Base-by-base conservation (phyloP, 208 protist species). In the Leptomonas seymouri region DNA sequence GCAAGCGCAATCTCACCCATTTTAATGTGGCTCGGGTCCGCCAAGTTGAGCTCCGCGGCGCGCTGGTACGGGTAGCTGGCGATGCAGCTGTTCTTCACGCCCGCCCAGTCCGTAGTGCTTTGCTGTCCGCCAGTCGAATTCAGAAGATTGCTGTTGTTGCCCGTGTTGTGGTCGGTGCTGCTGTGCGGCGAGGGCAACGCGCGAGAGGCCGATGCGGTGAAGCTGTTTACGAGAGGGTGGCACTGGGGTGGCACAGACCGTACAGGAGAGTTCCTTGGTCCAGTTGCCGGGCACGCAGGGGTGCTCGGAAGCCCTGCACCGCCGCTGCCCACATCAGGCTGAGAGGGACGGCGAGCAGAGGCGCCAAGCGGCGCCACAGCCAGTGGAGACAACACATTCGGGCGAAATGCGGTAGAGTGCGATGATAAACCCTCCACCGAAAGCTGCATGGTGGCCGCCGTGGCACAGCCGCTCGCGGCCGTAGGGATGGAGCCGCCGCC, bases 1-100 rank as follows among this genome's bases (percentile, higher is more conserved):
- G 60, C 53, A 9, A 84, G 61, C 18, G 78, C 78, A 11, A 74
- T 74, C 23, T 55, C 49, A 36, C 71, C 69, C 1, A 69, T 68
- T 27, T 41, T 21, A 8, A 77, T 28, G 51, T 84, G 74, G 14
- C 65, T 66, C 8, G 23, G 3, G 46, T 81, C 59, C 4, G 62
- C 64, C 51, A 80, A 18, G 31, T 80, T 64, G 25, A 78, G 71
- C 51, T 77, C 64, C 18, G 42, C n/a, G 21, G 55, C 30, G 2
- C 61, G 45, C 28, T 69, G 61, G 62, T 46, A 69, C 12, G 48
- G 46, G 62, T 69, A 65, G 27, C 62, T 76, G n/a, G 39, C 61
- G 31, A 58, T 41, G 48, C 46, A 58, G 46, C 49, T 49, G 61
- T 39, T 63, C 36, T 53, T 62, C 44, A 23, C 70, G 8, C 34